phyloP scores from a whole-genome alignment of 441 rosid genomes.

The Viola pubescens region DNA sequence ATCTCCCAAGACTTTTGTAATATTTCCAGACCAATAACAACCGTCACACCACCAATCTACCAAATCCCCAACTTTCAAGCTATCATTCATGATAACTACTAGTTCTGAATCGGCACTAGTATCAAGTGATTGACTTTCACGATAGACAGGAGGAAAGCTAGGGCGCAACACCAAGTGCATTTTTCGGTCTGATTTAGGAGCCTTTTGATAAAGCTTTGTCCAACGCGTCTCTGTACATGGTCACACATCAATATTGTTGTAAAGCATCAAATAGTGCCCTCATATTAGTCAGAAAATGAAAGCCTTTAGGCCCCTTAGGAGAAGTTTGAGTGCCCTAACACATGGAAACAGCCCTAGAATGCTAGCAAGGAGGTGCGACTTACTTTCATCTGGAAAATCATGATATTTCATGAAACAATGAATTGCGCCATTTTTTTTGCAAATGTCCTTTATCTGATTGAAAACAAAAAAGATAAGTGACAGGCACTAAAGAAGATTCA shows the following conservation, averaged over 20 bases:
- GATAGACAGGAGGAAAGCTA: slow-evolving; percentile 44
- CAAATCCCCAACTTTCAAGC: slow-evolving; percentile 69
- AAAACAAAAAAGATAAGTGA: neutral
- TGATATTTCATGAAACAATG: slow-evolving; percentile 29
- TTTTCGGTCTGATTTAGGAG: slow-evolving; percentile 8
- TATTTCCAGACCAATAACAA: slow-evolving; percentile 67
- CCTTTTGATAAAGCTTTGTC: slow-evolving; percentile 35
- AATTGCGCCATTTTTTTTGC: slow-evolving; percentile 6
- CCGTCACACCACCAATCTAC: slow-evolving; percentile 70
- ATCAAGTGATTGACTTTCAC: too few relatives aligned
- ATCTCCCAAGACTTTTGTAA: slow-evolving; percentile 31
- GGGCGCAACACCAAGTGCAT: slow-evolving; percentile 62
- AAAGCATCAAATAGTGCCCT: neutral
- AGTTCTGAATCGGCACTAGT: slow-evolving; percentile 28
- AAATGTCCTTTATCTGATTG: slow-evolving; percentile 35
- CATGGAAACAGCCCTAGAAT: neutral
- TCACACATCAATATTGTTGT: slow-evolving; percentile 1
- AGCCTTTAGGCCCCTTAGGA: too few relatives aligned
- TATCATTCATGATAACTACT: slow-evolving; percentile 34
- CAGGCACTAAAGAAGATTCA: too few relatives aligned
- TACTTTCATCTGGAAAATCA: slow-evolving; percentile 73
- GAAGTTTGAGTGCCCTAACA: too few relatives aligned
- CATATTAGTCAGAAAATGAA: too few relatives aligned
- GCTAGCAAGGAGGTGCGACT: slow-evolving; percentile 16
- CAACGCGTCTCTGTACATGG: slow-evolving; percentile 32